Conservation (phyloP, 169 alveolate species). For the Plasmodium billcollinsi region DNA sequence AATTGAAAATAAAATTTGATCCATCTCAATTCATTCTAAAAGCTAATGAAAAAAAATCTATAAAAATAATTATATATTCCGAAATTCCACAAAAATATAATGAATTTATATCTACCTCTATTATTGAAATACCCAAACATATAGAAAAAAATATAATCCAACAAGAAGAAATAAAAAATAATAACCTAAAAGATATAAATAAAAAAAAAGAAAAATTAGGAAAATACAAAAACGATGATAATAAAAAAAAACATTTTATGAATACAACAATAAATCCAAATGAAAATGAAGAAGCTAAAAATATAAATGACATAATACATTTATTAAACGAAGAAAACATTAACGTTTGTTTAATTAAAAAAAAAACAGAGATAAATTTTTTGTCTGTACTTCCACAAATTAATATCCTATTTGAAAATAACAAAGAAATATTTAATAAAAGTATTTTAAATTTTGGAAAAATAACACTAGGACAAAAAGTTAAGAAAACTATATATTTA, state of each 20-base stretch:
- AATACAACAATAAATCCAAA: slow-evolving; percentile 25
- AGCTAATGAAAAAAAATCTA: slow-evolving; percentile 24
- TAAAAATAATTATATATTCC: slow-evolving; percentile 33
- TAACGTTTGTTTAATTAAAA: slow-evolving; percentile 51
- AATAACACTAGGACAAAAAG: slow-evolving; percentile 46
- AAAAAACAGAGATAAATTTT: slow-evolving; percentile 33
- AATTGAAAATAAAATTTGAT: slow-evolving; percentile 45
- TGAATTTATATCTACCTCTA: slow-evolving; percentile 40
- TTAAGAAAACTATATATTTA: slow-evolving; percentile 32
- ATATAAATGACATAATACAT: slow-evolving; percentile 32
- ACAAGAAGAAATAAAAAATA: background rate
- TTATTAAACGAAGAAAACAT: slow-evolving; percentile 51
- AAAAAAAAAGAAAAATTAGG: too few species aligned
- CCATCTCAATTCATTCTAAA: slow-evolving; percentile 66
- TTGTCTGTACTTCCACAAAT: slow-evolving; percentile 63
- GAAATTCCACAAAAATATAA: slow-evolving; percentile 52
- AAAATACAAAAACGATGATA: slow-evolving; percentile 6
- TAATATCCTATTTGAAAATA: slow-evolving; percentile 31
- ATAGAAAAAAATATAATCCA: slow-evolving; percentile 24
- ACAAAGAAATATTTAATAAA: slow-evolving; percentile 42
- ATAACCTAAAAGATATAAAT: too few species aligned
- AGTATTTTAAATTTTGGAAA: slow-evolving; percentile 61
- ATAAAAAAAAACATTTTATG: background rate
- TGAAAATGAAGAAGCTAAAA: slow-evolving; percentile 38
- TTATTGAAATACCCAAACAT: slow-evolving; percentile 61